Evolutionary conservation across 176 grass and related monocot species (phyloP).

Genomic region (Triticum dicoccoides): DNA sequence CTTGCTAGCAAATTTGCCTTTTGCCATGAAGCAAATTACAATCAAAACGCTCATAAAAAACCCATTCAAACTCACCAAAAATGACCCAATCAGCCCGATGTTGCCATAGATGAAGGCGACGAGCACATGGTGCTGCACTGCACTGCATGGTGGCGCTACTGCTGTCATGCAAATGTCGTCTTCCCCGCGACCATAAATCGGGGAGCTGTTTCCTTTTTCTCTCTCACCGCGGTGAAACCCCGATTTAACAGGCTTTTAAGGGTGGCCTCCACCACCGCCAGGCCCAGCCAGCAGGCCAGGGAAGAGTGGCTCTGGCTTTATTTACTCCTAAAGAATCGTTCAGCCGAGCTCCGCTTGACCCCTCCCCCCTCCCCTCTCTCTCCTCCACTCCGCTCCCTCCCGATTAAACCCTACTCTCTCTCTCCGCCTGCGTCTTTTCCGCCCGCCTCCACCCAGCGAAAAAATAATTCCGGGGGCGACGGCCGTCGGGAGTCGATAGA

Average conservation of each 20-base stretch:
- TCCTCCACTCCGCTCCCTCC: slow-evolving; percentile 38
- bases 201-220: too few relatives aligned
- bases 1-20: neutral
- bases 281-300: neutral
- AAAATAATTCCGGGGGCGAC: neutral
- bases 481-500: neutral
- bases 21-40: neutral
- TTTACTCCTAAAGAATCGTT: slow-evolving; percentile 68
- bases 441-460: neutral
- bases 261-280: slow-evolving; percentile 1
- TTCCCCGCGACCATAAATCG: neutral
- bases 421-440: slow-evolving; percentile 37
- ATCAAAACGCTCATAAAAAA: neutral
- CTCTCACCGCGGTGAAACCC: neutral
- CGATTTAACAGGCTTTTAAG: neutral
- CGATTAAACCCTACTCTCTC: slow-evolving; percentile 59
- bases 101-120: too few relatives aligned
- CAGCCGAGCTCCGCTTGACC: slow-evolving; percentile 34
- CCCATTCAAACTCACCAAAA: too few relatives aligned
- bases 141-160: too few relatives aligned
- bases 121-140: too few relatives aligned
- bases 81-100: too few relatives aligned
- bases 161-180: neutral
- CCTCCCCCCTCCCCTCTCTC: slow-evolving; percentile 23
- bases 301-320: slow-evolving; percentile 50